Base-by-base conservation (phyloP, 306 rosid species). In the Gillenia trifoliata region DNA sequence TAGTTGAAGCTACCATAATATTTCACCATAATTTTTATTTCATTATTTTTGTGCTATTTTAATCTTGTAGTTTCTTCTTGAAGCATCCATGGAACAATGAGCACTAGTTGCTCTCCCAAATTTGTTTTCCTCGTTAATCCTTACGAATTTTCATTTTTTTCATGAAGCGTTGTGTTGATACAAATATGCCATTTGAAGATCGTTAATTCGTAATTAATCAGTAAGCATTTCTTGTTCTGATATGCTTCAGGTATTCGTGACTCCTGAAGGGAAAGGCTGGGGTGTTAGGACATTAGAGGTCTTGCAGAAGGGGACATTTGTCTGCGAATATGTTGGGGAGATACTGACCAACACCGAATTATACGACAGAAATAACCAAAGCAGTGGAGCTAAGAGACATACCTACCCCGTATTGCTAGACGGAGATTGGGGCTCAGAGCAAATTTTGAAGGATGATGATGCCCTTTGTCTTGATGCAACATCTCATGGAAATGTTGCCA, bases 381-480 rank as follows among this genome's bases (percentile, higher is more conserved):
- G 71, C 19, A 64, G 74, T 17, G 79, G 84, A 77, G 81, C 81
- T 30, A 96, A 82, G 50, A 88, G 88, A 55, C 97, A 93, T 79
- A 93, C 98, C 15, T 93, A 93, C 72, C 98, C 97, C 16, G 96
- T 93, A 71, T 83, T 87, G 65, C 90, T 93, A 49, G 98, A 93
- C 83, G 98, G 91, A 50, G 97, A 93, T 60, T 93, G 98, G 98
- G 92, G 94, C 23, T 89, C 97, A 2, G 98, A 93, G 82, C 77
- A 75, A 66, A 73, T 78, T 66, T 74, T 93, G 64, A 76, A 64
- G 78, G 98, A 93, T 78, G 98, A 93, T 49, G 96, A 93, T 49
- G 96, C 97, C 29, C 86, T 93, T 25, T 93, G 98, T 84, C 84
- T 93, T 83, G 98, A 93, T 82, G 97, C 96, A 52, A 93, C 98